phyloP scores from a whole-genome alignment of 148 eudicot genomes.

The Simmondsia chinensis region DNA sequence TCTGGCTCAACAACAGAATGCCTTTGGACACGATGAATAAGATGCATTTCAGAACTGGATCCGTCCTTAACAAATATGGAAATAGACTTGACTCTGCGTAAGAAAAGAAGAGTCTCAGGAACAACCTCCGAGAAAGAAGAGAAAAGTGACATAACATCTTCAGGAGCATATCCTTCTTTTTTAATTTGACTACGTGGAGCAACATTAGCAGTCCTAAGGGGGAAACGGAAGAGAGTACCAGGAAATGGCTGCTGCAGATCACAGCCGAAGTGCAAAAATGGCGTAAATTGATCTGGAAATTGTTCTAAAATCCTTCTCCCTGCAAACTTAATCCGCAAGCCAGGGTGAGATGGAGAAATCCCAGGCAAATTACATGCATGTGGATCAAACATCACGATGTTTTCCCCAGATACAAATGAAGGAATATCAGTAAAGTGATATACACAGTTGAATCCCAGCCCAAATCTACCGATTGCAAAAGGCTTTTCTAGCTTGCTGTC shows the following conservation, averaged over 20 bases:
- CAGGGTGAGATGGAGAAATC: conserved; percentile 96
- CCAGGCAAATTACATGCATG: conserved; percentile 98
- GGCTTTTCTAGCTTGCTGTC: conserved; percentile 97
- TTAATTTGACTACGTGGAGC: conserved; percentile 94
- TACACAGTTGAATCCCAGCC: conserved; percentile 95
- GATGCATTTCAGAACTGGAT: conserved; percentile 61
- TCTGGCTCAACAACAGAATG: conserved; percentile 45
- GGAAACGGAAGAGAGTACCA: conserved; percentile 97
- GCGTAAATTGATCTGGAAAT: conserved; percentile 99
- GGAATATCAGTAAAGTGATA: conserved; percentile 97
- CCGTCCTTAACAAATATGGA: conserved; percentile 85
- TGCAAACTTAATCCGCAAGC: conserved; percentile 81
- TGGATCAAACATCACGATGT: conserved; percentile 97
- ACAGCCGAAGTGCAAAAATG: conserved; percentile 90
- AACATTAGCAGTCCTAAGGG: conserved; percentile 60
- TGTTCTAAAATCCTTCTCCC: conserved; percentile 86
- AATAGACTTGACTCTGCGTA: conserved; percentile 82
- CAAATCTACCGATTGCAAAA: conserved; percentile 97
- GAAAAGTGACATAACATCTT: conserved; percentile 83
- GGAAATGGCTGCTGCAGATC: conserved; percentile 82
- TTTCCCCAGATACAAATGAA: conserved; percentile 94
- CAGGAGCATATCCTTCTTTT: conserved; percentile 78
- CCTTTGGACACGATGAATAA: conserved; percentile 67
- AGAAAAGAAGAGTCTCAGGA: conserved; percentile 76
- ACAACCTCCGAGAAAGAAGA: conserved; percentile 89